Conservation (phyloP, 2,329 filamentous ascomycete genomes). For the Nigrograna mackinnonii region DNA sequence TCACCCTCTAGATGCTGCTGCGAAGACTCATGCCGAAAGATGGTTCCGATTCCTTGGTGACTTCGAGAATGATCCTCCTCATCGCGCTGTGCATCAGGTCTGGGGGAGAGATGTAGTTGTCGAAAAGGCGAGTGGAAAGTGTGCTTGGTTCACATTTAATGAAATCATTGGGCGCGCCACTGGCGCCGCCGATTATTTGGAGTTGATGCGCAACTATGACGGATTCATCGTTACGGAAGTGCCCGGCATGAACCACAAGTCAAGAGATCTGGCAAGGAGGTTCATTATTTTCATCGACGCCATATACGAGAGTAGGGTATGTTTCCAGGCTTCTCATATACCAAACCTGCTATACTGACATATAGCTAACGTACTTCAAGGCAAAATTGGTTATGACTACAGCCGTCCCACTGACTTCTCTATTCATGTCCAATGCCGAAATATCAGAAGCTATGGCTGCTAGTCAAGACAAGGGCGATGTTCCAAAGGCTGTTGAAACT, state of each 20-base stretch:
- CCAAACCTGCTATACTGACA: background rate
- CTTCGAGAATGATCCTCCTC: conserved; percentile 73
- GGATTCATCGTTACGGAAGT: conserved; percentile 91
- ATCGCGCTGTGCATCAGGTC: conserved; percentile 77
- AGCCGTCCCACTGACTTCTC: conserved; percentile 78
- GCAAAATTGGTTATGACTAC: conserved; percentile 96
- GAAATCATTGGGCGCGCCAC: conserved; percentile 88
- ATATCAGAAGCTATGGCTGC: conserved; percentile 50
- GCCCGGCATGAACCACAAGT: conserved; percentile 84
- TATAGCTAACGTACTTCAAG: conserved; percentile 44
- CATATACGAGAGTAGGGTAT: conserved; percentile 75
- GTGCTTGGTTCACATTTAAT: conserved; percentile 89
- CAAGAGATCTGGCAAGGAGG: conserved; percentile 83
- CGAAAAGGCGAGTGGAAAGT: conserved; percentile 82
- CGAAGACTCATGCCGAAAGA: conserved; percentile 80
- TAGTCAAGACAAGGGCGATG: conserved; percentile 41
- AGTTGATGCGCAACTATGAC: conserved; percentile 86
- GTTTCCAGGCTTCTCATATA: conserved; percentile 16
- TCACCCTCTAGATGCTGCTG: conserved; percentile 78
- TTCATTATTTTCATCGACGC: conserved; percentile 99
- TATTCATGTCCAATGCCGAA: conserved; percentile 74
- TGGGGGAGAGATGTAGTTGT: conserved; percentile 93
- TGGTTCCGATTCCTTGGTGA: conserved; percentile 97
- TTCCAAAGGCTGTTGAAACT: conserved; percentile 39
- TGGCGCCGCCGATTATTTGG: conserved; percentile 92